These are phyloP conservation scores for Cryptomeria japonica DNA, from an alignment of 75 land plant genomes.

Conservation along the genomic window DNA sequence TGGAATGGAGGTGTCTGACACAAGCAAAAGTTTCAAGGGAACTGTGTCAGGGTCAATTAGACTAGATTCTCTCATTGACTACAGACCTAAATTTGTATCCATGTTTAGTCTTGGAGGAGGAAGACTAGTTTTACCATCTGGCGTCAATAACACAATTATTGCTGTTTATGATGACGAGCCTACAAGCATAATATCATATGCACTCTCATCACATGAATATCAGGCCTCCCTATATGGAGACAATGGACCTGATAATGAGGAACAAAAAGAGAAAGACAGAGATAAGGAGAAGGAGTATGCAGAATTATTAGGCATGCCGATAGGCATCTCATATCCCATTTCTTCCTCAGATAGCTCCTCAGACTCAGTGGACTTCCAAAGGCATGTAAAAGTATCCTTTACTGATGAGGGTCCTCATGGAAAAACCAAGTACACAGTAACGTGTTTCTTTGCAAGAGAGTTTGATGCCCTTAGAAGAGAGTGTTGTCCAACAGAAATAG, in stretches of 20 bases:
- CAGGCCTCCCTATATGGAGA: slow-evolving; percentile 37
- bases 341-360: slow-evolving; percentile 30
- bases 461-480: slow-evolving; percentile 78
- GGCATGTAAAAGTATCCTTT: too few species aligned
- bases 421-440: slow-evolving; percentile 73
- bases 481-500: slow-evolving; percentile 80
- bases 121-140: slow-evolving; percentile 48
- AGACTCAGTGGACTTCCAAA: slow-evolving; percentile 27
- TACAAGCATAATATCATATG: slow-evolving; percentile 84
- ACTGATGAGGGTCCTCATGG: slow-evolving; percentile 21
- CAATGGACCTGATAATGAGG: slow-evolving; percentile 26
- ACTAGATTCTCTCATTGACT: slow-evolving; percentile 18
- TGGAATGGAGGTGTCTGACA: slow-evolving; percentile 25
- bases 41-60: slow-evolving; percentile 17
- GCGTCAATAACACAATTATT: slow-evolving; percentile 49
- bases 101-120: slow-evolving; percentile 54
- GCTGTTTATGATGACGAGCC: slow-evolving; percentile 95
- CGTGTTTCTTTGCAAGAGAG: slow-evolving; percentile 84
- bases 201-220: slow-evolving; percentile 64
- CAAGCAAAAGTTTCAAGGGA: slow-evolving; percentile 24
- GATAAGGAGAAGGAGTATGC: slow-evolving; percentile 24
- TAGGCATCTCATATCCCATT: slow-evolving; percentile 14
- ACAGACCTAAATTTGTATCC: slow-evolving; percentile 28
- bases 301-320: slow-evolving; percentile 3
- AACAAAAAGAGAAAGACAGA: slow-evolving; percentile 14